Evolutionary conservation across 306 rosid species (phyloP).

Genomic region (Vigna unguiculata): DNA sequence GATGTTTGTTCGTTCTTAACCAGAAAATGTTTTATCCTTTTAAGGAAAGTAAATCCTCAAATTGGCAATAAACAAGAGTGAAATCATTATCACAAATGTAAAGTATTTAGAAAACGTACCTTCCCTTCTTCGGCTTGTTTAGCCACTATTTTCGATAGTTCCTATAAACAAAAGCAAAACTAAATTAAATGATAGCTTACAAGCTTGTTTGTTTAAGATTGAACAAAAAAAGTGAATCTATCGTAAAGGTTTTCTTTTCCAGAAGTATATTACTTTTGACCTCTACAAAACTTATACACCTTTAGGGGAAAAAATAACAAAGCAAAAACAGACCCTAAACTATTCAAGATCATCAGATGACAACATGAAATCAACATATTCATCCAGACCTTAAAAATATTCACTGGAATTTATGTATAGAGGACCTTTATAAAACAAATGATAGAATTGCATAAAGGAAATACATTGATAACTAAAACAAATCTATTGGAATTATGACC

Average conservation of each 20-base stretch:
- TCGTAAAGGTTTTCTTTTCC: background rate
- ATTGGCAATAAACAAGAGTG: constrained; percentile 40
- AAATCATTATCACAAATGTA: constrained; percentile 40
- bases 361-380: constrained; percentile 35
- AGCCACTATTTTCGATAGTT: constrained; percentile 79
- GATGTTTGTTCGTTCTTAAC: background rate
- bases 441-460: constrained; percentile 9
- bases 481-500: constrained; percentile 5
- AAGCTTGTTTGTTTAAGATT: background rate
- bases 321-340: background rate
- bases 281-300: background rate
- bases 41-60: constrained; percentile 9
- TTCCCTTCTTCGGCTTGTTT: constrained; percentile 98
- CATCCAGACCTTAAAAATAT: constrained; percentile 26
- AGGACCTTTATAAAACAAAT: constrained; percentile 1
- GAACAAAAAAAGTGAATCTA: background rate
- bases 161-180: constrained; percentile 56
- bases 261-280: constrained; percentile 1
- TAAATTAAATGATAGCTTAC: constrained; percentile 10
- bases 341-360: constrained; percentile 2
- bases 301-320: background rate
- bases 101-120: constrained; percentile 55
- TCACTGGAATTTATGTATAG: background rate
- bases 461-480: constrained; percentile 30
- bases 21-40: background rate